Evolutionary conservation across 129 eudicot genomes (phyloP).

Genomic region (Silybum marianum): DNA sequence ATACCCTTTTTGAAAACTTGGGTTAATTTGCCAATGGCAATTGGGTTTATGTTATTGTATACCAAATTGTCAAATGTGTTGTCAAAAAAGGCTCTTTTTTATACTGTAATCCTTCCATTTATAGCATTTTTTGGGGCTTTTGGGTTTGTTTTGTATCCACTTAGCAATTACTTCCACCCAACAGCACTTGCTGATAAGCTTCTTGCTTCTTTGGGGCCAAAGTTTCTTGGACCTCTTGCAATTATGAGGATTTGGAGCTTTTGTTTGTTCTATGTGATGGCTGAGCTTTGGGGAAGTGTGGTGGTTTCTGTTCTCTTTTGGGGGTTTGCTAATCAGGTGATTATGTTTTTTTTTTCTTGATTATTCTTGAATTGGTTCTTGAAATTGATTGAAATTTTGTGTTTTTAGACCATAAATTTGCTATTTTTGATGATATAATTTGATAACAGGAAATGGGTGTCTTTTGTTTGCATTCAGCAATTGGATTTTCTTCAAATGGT

Average conservation of each 20-base stretch:
- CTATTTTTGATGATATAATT: not conserved
- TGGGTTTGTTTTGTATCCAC: conserved; percentile 94
- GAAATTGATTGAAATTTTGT: not conserved
- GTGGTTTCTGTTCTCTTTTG: conserved; percentile 96
- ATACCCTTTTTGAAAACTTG: conserved; percentile 98
- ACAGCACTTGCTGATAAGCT: conserved; percentile 93
- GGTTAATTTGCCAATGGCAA: conserved; percentile 99
- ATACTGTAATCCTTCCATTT: conserved; percentile 77
- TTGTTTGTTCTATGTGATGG: conserved; percentile 99
- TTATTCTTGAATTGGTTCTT: not conserved
- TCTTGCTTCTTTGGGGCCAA: conserved; percentile 71
- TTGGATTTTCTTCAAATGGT: not conserved
- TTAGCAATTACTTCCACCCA: conserved; percentile 80
- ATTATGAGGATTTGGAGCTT: conserved; percentile 97
- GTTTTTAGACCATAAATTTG: not conserved
- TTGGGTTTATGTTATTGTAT: conserved; percentile 92
- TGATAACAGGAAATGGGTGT: not conserved
- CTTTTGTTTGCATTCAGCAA: conserved; percentile 11
- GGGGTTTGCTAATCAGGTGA: conserved; percentile 99
- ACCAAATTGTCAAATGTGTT: conserved; percentile 86
- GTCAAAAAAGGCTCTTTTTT: conserved; percentile 84
- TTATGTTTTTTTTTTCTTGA: not conserved
- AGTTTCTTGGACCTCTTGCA: conserved; percentile 96
- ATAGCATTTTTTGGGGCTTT: conserved; percentile 97
- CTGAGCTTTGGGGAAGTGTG: conserved; percentile 99